Base-by-base conservation (phyloP, 2,329 filamentous ascomycete species). In the Drechslerella stenobrocha region DNA sequence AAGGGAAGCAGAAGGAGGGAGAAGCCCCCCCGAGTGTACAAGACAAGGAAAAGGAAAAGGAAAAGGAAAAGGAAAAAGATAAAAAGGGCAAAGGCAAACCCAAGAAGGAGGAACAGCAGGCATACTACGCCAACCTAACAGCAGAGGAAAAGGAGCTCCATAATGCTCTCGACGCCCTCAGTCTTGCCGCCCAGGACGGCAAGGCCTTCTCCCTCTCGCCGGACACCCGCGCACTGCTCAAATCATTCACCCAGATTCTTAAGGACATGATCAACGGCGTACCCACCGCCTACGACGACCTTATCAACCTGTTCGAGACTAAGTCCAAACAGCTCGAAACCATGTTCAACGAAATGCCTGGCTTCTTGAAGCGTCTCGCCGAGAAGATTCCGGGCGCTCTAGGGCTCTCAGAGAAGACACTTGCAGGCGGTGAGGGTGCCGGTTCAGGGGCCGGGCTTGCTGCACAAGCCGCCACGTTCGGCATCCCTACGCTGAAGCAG, bases 261-360 rank as follows among this genome's bases (percentile, higher is more conserved):
- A 93, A 92, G 75, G 93, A 98, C 75, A 83, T 96, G 13, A 84
- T 93, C 73, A 91, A 90, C 75, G 93, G 93, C 69, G 93, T 90
- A 1, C 93, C 93, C 2, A 96, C 92, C 0, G 93, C 93, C 1
- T 96, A 95, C 76, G 82, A 87, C 74, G 93, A 98, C 75, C 85
- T 98, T n/a, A 84, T 80, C 69, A 77, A 79, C n/a, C 81, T 85
- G 70, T 76, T 87, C 15, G 82, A 86, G 73, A 81, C 82, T 70
- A 83, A 85, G 66, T 87, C 84, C 73, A 80, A 80, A 15, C 78
- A 70, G 11, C 56, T 74, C 15, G 70, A 73, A 24, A 53, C 71
- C 9, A 72, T 70, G 37, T 73, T 70, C 46, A 61, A 64, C n/a
- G 45, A 67, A 7, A 72, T 73, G 51, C 72, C 72, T 8, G 53